Base-by-base conservation (phyloP, 2,329 filamentous ascomycete genomes). In the Colletotrichum sp. region DNA sequence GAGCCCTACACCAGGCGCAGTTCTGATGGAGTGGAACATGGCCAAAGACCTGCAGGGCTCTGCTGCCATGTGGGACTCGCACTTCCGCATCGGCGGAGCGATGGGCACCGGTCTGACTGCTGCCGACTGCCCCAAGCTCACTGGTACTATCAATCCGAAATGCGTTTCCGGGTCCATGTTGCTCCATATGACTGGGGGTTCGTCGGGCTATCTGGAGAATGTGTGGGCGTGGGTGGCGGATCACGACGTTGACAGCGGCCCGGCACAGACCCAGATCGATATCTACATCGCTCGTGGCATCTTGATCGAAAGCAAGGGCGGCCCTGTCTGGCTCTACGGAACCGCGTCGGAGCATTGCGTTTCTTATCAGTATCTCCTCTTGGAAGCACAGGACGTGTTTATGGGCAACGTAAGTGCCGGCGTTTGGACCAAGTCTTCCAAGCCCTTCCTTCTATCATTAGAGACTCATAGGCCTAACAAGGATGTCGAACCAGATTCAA, bases 21-120 rank as follows among this genome's bases (percentile, higher is more conserved):
- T 92, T 6, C 82, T 93, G 8, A 88, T 93, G 68, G 86, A 93
- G 79, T 93, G 90, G 88, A 93, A 93, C 80, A 84, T 92, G 16
- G 85, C 81, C 6, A 83, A 83, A 34, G 78, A 77, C 9, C 67
- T 69, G 15, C 79, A 82, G 62, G 85, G 84, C 24, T 83, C 84
- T 12, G 82, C 82, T 12, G 90, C 88, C 7, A 86, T 92, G 79
- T 92, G 89, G 89, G 77, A 57, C 52, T 57, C 13, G 21, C 52
- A 57, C 24, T 95, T 81, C 93, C 94, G 87, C 24, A 93, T 79
- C 21, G 52, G 52, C 52, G 52, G 52, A 24, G 52, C 52, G 21
- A 18, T 57, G 21, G 70, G 78, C 36, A 75, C 65, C 32, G 92
- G 93, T 80, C 85, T 89, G 18, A 71, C 24, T 21, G 26, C 52